These are phyloP conservation scores for Podila verticillata DNA, from an alignment of 192 early-diverging fungal genomes.

Conservation along the genomic window DNA sequence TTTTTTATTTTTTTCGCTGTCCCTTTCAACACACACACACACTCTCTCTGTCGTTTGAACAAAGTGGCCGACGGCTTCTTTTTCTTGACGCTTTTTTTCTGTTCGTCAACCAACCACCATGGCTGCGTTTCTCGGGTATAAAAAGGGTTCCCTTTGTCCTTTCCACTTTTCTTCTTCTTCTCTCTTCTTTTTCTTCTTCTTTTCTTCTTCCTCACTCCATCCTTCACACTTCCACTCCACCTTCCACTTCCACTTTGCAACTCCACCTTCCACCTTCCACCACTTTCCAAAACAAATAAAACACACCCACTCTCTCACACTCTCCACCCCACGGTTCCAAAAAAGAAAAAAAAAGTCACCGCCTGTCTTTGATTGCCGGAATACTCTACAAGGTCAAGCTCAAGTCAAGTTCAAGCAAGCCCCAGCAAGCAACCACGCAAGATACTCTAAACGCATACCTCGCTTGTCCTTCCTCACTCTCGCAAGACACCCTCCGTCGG, in stretches of 20 bases:
- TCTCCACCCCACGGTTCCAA: not conserved
- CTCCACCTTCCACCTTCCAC: conserved; percentile 2
- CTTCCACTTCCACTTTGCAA: conserved; percentile 4
- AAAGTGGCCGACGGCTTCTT: too few relatives aligned
- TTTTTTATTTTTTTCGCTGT: too few relatives aligned
- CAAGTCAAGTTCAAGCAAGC: too few relatives aligned
- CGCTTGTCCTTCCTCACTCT: too few relatives aligned
- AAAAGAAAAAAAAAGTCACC: not conserved
- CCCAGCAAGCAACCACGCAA: not conserved
- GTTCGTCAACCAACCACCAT: too few relatives aligned
- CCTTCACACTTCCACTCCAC: conserved; percentile 8
- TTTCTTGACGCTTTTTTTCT: too few relatives aligned
- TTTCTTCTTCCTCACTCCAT: conserved; percentile 1
- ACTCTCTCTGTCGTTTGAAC: too few relatives aligned
- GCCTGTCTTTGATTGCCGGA: not conserved
- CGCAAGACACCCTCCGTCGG: too few relatives aligned
- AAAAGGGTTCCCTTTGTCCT: conserved; percentile 10
- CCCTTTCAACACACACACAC: too few relatives aligned
- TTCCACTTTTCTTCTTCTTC: not conserved
- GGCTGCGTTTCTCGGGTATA: conserved; percentile 21
- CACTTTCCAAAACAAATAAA: not conserved
- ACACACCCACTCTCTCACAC: not conserved
- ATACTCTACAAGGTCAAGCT: too few relatives aligned
- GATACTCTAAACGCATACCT: too few relatives aligned
- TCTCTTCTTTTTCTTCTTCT: conserved; percentile 1